Evolutionary conservation across 225 moss, liverwort and hornwort genomes (phyloP).

Genomic region (Rhytidiadelphus loreus): DNA sequence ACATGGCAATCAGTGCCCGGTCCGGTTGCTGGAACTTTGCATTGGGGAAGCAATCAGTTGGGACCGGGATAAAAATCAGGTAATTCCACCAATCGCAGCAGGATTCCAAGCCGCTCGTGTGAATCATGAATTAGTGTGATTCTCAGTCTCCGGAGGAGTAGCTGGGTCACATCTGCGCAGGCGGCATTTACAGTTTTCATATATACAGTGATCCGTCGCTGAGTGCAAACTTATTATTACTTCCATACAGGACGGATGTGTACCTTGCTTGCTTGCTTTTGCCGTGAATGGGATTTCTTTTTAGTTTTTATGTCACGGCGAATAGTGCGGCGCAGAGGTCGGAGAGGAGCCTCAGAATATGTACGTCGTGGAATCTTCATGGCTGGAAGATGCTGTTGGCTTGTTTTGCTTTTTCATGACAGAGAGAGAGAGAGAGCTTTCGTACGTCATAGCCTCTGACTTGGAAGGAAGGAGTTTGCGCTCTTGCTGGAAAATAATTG

Average conservation of each 20-base stretch:
- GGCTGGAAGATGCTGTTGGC: neutral
- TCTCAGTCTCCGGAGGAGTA: neutral
- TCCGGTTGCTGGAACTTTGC: neutral
- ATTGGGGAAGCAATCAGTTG: neutral
- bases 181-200: neutral
- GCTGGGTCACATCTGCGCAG: neutral
- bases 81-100: constrained; percentile 12
- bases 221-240: too few relatives aligned
- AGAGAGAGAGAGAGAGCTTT: neutral
- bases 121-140: neutral
- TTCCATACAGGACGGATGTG: neutral
- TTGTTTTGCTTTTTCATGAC: neutral
- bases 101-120: neutral
- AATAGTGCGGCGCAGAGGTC: neutral
- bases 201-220: neutral
- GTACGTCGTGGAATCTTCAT: neutral
- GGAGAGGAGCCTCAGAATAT: neutral
- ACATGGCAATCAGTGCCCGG: neutral
- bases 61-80: neutral
- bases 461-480: neutral
- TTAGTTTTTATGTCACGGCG: neutral
- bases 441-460: neutral
- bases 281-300: neutral
- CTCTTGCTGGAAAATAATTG: neutral
- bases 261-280: neutral